Conservation (phyloP, 2,329 filamentous ascomycete species). For the Colletotrichum graminicola region DNA sequence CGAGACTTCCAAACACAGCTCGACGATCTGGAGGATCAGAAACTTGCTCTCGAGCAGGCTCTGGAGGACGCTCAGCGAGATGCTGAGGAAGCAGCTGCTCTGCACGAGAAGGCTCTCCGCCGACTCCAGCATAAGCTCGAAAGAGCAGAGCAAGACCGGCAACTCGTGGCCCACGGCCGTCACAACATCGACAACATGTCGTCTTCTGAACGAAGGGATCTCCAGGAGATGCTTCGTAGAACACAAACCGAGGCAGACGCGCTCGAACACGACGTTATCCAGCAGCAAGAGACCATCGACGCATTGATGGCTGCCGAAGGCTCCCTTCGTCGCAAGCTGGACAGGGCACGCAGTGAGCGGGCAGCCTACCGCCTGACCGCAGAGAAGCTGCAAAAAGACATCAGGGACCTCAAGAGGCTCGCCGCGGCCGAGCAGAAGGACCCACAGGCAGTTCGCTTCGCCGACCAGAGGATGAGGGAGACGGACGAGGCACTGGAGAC, state of each 20-base stretch:
- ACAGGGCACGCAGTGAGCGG: constrained; percentile 76
- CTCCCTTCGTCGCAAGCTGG: constrained; percentile 74
- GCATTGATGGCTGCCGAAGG: constrained; percentile 67
- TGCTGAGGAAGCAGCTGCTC: constrained; percentile 60
- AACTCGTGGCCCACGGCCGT: constrained; percentile 46
- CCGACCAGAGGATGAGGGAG: constrained; percentile 50
- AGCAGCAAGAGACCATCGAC: constrained; percentile 76
- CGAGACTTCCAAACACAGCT: constrained; percentile 67
- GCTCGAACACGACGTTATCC: constrained; percentile 78
- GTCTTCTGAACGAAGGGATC: constrained; percentile 62
- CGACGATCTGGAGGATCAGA: constrained; percentile 70
- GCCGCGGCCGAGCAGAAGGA: constrained; percentile 51
- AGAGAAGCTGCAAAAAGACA: constrained; percentile 66
- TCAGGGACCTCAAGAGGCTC: constrained; percentile 59
- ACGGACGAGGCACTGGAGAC: constrained; percentile 68
- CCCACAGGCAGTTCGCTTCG: constrained; percentile 48
- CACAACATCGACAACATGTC: constrained; percentile 46
- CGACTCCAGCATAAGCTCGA: constrained; percentile 64
- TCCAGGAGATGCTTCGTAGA: constrained; percentile 71
- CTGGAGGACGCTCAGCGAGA: constrained; percentile 67
- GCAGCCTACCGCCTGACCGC: constrained; percentile 66
- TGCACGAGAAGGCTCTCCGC: constrained; percentile 58
- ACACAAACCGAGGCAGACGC: constrained; percentile 74
- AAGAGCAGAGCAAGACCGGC: constrained; percentile 62
- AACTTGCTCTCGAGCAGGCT: constrained; percentile 68